Percentiles rank a stretch among this genome's conserved stretches.
phyloP scores from a whole-genome alignment of 2,329 filamentous ascomycete genomes.

The Xylaria sp. region DNA sequence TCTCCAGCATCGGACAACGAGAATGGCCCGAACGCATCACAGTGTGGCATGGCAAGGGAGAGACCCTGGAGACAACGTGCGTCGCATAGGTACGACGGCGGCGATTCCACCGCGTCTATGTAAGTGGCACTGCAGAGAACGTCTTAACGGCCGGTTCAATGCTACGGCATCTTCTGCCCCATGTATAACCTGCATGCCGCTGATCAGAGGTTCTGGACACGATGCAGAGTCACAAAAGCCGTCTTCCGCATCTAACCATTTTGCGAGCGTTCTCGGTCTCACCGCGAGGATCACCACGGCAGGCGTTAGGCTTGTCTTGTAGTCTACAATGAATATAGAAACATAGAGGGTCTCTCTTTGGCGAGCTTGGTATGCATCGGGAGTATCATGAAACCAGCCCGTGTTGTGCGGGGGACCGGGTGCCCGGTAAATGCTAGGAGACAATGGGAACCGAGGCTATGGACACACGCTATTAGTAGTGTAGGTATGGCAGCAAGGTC shows the following conservation, averaged over 20 bases:
- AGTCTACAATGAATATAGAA: neutral
- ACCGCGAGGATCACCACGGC: neutral
- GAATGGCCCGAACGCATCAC: constrained; percentile 30
- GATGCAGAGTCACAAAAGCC: constrained; percentile 14
- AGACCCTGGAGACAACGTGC: constrained; percentile 26
- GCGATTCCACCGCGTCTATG: constrained; percentile 7
- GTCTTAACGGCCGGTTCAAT: constrained; percentile 26
- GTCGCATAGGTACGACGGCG: constrained; percentile 26
- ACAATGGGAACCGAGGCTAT: constrained; percentile 23
- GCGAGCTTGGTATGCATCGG: constrained; percentile 19
- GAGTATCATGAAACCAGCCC: constrained; percentile 20
- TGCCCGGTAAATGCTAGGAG: constrained; percentile 22
- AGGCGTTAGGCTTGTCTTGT: constrained; percentile 14
- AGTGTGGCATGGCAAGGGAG: constrained; percentile 17
- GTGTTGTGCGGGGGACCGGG: constrained; percentile 18
- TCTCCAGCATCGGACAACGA: constrained; percentile 28
- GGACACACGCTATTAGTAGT: neutral
- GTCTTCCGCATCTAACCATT: constrained; percentile 11
- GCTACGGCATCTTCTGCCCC: constrained; percentile 20
- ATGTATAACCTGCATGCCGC: constrained; percentile 20
- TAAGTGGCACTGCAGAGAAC: constrained; percentile 24
- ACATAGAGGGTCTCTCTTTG: neutral
- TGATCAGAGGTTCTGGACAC: constrained; percentile 34
- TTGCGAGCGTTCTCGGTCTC: constrained; percentile 3
- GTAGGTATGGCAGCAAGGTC: constrained; percentile 3